Percentiles rank a stretch among this genome's conserved stretches.
phyloP scores from a whole-genome alignment of 306 rosid species.

The Nissolia schottii region DNA sequence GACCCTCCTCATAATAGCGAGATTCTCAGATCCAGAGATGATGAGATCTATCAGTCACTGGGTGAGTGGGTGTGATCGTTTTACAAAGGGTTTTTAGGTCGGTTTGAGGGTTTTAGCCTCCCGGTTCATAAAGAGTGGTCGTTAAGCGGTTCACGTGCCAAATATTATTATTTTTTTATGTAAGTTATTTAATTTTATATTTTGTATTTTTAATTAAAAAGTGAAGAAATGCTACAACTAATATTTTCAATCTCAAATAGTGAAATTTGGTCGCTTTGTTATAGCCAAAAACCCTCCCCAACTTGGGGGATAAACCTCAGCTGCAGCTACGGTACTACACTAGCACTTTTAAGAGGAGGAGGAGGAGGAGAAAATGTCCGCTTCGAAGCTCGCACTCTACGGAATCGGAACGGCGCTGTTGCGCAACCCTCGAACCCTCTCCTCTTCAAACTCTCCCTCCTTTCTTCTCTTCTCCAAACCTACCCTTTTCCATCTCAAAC shows the following conservation, averaged over 20 bases:
- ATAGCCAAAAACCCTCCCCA: too few relatives aligned
- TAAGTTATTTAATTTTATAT: too few relatives aligned
- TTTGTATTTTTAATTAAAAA: too few relatives aligned
- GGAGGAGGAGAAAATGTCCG: slow-evolving; percentile 37
- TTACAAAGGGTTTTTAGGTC: slow-evolving; percentile 21
- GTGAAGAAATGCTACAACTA: too few relatives aligned
- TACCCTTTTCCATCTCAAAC: slow-evolving; percentile 5
- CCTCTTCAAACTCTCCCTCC: slow-evolving; percentile 16
- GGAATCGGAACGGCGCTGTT: slow-evolving; percentile 50
- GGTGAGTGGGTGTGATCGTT: neutral
- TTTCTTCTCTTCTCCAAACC: slow-evolving; percentile 34
- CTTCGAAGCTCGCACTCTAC: slow-evolving; percentile 46
- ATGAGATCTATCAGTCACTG: too few relatives aligned
- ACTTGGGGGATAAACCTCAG: neutral
- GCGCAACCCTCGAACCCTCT: slow-evolving; percentile 28
- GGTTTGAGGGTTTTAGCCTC: neutral
- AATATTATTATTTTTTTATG: neutral
- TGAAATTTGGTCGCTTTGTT: too few relatives aligned
- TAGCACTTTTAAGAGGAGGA: neutral
- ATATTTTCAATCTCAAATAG: too few relatives aligned
- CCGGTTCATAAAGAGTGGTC: neutral
- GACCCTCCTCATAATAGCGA: slow-evolving; percentile 59
- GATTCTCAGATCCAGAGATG: neutral
- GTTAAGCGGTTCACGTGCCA: neutral
- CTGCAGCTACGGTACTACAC: neutral